Base-by-base conservation (phyloP, 441 rosid species). In the Syzygium syzygioides region DNA sequence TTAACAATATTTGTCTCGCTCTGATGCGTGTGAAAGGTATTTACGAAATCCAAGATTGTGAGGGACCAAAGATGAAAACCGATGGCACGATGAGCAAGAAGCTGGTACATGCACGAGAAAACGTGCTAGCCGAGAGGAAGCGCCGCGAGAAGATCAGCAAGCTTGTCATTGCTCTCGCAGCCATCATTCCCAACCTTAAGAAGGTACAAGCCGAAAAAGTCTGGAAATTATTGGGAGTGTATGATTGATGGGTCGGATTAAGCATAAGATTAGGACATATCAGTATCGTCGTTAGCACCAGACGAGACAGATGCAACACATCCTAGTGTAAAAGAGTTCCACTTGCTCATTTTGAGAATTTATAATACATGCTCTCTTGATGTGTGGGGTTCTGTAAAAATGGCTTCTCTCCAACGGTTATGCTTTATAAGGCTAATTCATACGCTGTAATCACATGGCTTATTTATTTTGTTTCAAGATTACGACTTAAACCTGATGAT, bases 61-160 rank as follows among this genome's bases (percentile, higher is more conserved):
- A 86, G 41, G 13, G 12, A 14, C 25, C 83, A 87, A 87, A 79
- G 86, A 34, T 53, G 26, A 88, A 91, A 86, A 88, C 89, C 34
- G 41, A 5, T 12, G 88, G 76, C 28, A 68, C 86, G 56, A 76
- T 30, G 45, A 88, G 55, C 60, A 91, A 93, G 90, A 86, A 66
- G 79, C 91, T 92, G 34, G 25, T 87, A 3, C 86, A 84, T 79
- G 91, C 94, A 50, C 92, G 91, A 84, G 96, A 92, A 57, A 94
- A 95, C 91, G 92, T 92, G 13, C 56, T 94, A 4, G 94, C 96
- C 1, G 98, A 95, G 90, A 91, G 98, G 80, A 95, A 95, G 86
- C 95, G 96, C 32, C 93, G 98, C 3, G 95, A 94, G 87, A 94
- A 91, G 90, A 94, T 95, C 87, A 91, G 91, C 92, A 92, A 94